phyloP scores from a whole-genome alignment of 352 stramenopile species.

The Phytophthora aleatoria region DNA sequence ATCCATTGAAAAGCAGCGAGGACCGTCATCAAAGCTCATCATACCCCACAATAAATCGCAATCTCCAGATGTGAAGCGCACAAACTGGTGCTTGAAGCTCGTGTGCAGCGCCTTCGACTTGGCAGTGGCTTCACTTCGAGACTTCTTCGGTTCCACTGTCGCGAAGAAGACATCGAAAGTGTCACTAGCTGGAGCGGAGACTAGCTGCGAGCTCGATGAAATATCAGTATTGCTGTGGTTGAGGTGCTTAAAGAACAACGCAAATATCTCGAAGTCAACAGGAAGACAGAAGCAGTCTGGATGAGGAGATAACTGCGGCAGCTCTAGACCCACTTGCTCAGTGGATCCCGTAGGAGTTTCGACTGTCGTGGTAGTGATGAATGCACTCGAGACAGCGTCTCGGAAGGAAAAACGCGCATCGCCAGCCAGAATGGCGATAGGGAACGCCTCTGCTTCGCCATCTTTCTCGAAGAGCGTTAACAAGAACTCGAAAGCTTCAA shows the following conservation, averaged over 20 bases:
- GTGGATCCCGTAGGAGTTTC: constrained; percentile 1
- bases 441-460: constrained; percentile 13
- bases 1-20: constrained; percentile 45
- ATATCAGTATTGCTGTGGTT: neutral
- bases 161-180: constrained; percentile 78
- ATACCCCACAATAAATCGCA: constrained; percentile 80
- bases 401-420: constrained; percentile 70
- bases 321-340: constrained; percentile 35
- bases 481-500: constrained; percentile 68
- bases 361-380: constrained; percentile 30
- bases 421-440: constrained; percentile 46
- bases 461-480: constrained; percentile 31
- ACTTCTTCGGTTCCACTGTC: constrained; percentile 12
- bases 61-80: constrained; percentile 67
- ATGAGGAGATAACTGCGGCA: constrained; percentile 79
- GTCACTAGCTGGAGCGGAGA: constrained; percentile 55
- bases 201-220: constrained; percentile 21
- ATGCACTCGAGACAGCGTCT: constrained; percentile 64
- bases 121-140: neutral
- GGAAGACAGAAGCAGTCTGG: constrained; percentile 85
- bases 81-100: constrained; percentile 50
- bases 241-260: constrained; percentile 45
- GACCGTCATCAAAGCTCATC: constrained; percentile 64
- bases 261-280: constrained; percentile 75
- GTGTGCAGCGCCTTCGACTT: constrained; percentile 5